Conservation (phyloP, 148 eudicot species). For the Rhododendron mucronatum region DNA sequence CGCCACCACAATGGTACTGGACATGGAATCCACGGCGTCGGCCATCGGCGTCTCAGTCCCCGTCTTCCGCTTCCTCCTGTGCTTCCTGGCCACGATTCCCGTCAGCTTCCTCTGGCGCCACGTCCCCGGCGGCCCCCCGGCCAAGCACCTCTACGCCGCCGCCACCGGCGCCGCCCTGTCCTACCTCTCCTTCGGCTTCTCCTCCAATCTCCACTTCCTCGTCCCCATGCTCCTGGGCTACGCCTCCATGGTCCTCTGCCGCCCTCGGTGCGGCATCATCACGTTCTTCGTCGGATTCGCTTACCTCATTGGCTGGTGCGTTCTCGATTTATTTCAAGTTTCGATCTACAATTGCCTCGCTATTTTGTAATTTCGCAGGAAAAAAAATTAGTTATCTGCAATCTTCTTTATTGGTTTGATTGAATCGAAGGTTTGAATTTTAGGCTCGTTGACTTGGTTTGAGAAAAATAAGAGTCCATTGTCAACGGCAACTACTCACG, state of each 20-base stretch:
- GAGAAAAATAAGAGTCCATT: not conserved
- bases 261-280: slow-evolving; percentile 66
- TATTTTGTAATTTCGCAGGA: not conserved
- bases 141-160: slow-evolving; percentile 69
- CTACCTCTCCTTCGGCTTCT: slow-evolving; percentile 72
- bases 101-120: slow-evolving; percentile 65
- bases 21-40: slow-evolving; percentile 65
- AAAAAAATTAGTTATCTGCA: too few species aligned
- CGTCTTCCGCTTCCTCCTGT: slow-evolving; percentile 69
- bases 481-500: not conserved
- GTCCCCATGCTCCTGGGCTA: slow-evolving; percentile 73
- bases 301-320: slow-evolving; percentile 72
- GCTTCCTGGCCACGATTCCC: slow-evolving; percentile 76
- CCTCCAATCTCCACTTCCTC: slow-evolving; percentile 80
- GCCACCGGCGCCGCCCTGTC: slow-evolving; percentile 62
- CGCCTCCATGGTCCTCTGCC: slow-evolving; percentile 52
- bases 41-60: slow-evolving; percentile 70
- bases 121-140: slow-evolving; percentile 55
- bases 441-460: not conserved
- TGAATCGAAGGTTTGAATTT: not conserved
- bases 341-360: slow-evolving; percentile 15
- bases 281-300: slow-evolving; percentile 75
- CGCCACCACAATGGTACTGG: slow-evolving; percentile 40
- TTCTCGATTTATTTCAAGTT: not conserved
- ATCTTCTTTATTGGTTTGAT: not conserved